Evolutionary conservation across 495 filamentous ascomycete species (phyloP).

Genomic region (Endocarpon pusillum): DNA sequence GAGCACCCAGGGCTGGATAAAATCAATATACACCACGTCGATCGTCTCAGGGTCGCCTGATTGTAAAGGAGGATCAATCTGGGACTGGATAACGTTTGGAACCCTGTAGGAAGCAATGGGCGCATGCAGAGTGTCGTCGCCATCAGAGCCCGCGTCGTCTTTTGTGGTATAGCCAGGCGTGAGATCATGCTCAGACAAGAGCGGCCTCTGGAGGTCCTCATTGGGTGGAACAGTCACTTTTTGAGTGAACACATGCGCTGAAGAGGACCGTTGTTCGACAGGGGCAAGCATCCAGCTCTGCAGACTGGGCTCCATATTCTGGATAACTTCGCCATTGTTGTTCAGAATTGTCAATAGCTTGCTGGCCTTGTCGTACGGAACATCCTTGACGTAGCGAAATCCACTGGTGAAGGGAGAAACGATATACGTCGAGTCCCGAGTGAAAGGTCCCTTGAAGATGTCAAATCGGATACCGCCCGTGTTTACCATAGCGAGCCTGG

Average conservation of each 20-base stretch:
- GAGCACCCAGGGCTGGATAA: slow-evolving; percentile 65
- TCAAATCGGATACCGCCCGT: slow-evolving; percentile 89
- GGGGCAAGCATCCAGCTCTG: slow-evolving; percentile 16
- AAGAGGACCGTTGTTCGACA: no score
- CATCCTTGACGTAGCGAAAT: slow-evolving; percentile 60
- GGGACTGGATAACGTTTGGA: slow-evolving; percentile 64
- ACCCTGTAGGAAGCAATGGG: slow-evolving; percentile 56
- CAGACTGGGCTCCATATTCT: slow-evolving; percentile 6
- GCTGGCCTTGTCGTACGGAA: slow-evolving; percentile 57
- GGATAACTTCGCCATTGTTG: slow-evolving; percentile 41
- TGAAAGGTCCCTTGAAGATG: slow-evolving; percentile 83
- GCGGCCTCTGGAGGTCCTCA: slow-evolving; percentile 11
- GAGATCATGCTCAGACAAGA: slow-evolving; percentile 19
- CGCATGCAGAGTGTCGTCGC: slow-evolving; percentile 78
- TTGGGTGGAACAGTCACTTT: slow-evolving; percentile 3
- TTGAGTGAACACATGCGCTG: slow-evolving; percentile 11
- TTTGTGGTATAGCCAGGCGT: slow-evolving; percentile 74
- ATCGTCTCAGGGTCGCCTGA: slow-evolving; percentile 40
- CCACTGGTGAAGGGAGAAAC: slow-evolving; percentile 77
- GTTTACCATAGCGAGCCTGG: slow-evolving; percentile 62
- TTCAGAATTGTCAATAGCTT: slow-evolving; percentile 60
- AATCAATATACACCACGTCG: slow-evolving; percentile 82
- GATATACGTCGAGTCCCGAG: slow-evolving; percentile 65
- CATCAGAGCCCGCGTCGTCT: slow-evolving; percentile 71
- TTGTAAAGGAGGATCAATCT: slow-evolving; percentile 33